Evolutionary conservation across 208 protist genomes (phyloP).

Genomic region (Crithidia brevicula): DNA sequence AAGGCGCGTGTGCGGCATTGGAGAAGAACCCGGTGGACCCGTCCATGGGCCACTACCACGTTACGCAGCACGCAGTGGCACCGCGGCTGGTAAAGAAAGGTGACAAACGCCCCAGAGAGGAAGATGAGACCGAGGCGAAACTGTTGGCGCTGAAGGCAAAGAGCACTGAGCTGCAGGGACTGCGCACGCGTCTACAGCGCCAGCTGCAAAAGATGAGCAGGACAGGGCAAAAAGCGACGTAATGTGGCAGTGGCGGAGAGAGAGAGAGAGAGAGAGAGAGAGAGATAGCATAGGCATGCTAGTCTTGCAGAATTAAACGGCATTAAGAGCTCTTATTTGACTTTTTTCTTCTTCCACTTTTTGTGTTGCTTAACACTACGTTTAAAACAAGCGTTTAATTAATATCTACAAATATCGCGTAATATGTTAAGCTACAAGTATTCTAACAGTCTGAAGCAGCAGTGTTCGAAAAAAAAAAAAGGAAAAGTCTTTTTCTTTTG

Average conservation of each 20-base stretch:
- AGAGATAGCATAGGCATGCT: too few species aligned
- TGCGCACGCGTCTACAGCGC: conserved; percentile 27
- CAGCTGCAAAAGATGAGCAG: conserved; percentile 12
- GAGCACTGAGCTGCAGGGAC: conserved; percentile 35
- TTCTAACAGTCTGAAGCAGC: too few species aligned
- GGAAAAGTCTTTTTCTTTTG: too few species aligned
- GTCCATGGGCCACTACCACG: conserved; percentile 23
- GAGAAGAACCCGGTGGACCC: conserved; percentile 69
- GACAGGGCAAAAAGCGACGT: too few species aligned
- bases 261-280: background rate
- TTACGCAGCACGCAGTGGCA: conserved; percentile 18
- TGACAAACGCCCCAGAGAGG: conserved; percentile 8
- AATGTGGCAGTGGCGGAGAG: background rate
- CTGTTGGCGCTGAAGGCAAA: conserved; percentile 28
- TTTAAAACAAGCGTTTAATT: too few species aligned
- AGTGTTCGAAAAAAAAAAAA: too few species aligned
- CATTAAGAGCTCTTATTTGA: too few species aligned
- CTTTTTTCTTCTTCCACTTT: too few species aligned
- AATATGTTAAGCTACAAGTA: too few species aligned
- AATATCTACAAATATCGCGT: too few species aligned
- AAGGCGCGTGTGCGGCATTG: conserved; percentile 31
- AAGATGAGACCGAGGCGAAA: background rate
- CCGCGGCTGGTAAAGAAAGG: background rate
- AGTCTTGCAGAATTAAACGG: too few species aligned
- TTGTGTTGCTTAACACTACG: too few species aligned